phyloP scores from a whole-genome alignment of 306 rosid species.

The Oemleria cerasiformis region DNA sequence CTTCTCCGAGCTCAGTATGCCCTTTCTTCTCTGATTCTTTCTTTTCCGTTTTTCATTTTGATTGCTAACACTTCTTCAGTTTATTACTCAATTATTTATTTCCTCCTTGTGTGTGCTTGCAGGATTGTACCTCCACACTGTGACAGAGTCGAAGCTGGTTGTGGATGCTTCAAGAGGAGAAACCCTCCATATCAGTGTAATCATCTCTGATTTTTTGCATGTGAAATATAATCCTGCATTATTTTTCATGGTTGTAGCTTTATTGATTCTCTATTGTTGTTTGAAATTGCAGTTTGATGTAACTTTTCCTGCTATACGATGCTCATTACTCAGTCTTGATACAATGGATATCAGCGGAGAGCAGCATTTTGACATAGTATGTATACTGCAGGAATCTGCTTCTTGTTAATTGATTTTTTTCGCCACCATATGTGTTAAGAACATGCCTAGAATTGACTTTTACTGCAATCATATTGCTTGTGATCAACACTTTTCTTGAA shows the following conservation, averaged over 20 bases:
- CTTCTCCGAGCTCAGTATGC: slow-evolving; percentile 83
- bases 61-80: neutral
- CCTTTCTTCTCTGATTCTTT: neutral
- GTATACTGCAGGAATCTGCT: slow-evolving; percentile 27
- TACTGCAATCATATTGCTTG: slow-evolving; percentile 8
- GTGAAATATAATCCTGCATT: neutral
- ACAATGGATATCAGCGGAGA: slow-evolving; percentile 91
- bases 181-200: slow-evolving; percentile 69
- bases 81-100: slow-evolving; percentile 11
- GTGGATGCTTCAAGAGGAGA: slow-evolving; percentile 93
- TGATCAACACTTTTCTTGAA: slow-evolving; percentile 1
- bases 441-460: neutral
- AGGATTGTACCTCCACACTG: slow-evolving; percentile 69
- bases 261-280: slow-evolving; percentile 6
- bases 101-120: slow-evolving; percentile 29
- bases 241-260: neutral
- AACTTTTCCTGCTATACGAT: slow-evolving; percentile 78
- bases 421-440: slow-evolving; percentile 5
- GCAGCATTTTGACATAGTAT: slow-evolving; percentile 84
- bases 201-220: neutral
- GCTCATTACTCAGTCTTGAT: slow-evolving; percentile 89
- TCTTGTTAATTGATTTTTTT: slow-evolving; percentile 12
- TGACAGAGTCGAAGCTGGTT: slow-evolving; percentile 70
- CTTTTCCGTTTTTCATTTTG: neutral
- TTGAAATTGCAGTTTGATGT: slow-evolving; percentile 81